Conservation (phyloP, 257 asterid genomes). For the Fraxinus excelsior region DNA sequence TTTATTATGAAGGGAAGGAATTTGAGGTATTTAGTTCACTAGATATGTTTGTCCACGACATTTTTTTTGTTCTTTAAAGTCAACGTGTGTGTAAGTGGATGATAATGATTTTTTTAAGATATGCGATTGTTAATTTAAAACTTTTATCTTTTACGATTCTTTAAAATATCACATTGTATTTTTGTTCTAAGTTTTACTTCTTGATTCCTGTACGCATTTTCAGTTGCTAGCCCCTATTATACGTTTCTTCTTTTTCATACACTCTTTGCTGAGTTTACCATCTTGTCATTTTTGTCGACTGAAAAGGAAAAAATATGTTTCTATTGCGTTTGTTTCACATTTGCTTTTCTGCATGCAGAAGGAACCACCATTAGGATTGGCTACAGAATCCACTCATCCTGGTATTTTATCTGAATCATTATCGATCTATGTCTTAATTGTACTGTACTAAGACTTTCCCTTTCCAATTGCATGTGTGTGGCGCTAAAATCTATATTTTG, state of each 20-base stretch:
- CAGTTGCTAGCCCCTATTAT: no score
- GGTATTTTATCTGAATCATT: slow-evolving; percentile 43
- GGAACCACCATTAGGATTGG: slow-evolving; percentile 67
- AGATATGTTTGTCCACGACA: background rate
- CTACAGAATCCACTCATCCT: slow-evolving; percentile 88
- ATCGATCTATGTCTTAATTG: no score
- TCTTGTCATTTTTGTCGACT: background rate
- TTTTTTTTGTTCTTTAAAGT: background rate
- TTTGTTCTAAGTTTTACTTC: background rate
- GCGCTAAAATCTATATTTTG: no score
- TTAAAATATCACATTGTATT: no score
- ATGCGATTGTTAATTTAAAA: no score
- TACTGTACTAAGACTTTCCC: no score
- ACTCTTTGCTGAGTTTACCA: no score
- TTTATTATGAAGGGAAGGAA: slow-evolving; percentile 92
- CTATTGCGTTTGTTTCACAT: background rate
- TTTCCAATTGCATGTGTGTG: no score
- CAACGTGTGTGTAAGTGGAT: background rate
- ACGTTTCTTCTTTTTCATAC: no score
- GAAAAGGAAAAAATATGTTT: background rate
- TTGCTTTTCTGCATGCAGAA: slow-evolving; percentile 49
- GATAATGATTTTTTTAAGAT: no score
- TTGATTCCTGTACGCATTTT: no score
- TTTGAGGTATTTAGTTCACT: slow-evolving; percentile 69
- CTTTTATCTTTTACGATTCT: background rate